A percentile compares a stretch with the other conserved stretches of the same genome.
These are phyloP conservation scores for Penicillium egyptiacum DNA, from an alignment of 495 filamentous ascomycete species.

Conservation along the genomic window DNA sequence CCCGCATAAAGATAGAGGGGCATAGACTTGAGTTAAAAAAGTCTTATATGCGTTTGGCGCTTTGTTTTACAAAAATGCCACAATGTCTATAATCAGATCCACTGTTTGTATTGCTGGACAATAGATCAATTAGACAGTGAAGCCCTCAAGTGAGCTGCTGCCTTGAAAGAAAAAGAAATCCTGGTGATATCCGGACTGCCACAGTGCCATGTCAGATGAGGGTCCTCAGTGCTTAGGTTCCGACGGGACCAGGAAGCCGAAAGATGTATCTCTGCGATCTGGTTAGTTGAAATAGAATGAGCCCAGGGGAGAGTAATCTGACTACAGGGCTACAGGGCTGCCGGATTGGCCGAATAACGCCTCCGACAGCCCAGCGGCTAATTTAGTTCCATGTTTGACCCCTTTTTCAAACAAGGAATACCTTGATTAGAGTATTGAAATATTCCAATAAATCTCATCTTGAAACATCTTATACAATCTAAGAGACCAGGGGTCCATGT, in stretches of 20 bases:
- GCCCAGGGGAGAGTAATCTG: not conserved
- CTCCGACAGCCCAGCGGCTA: constrained; percentile 7
- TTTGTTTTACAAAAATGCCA: constrained; percentile 8
- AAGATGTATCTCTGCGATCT: not conserved
- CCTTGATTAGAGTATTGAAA: not conserved
- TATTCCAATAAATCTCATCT: not conserved
- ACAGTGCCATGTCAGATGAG: constrained; percentile 19
- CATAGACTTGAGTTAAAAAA: not conserved
- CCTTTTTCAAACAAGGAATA: too few relatives aligned
- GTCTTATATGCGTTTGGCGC: not conserved
- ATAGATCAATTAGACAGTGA: constrained; percentile 4
- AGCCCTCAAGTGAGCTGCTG: not conserved
- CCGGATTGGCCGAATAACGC: constrained; percentile 7
- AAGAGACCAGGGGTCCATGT: not conserved
- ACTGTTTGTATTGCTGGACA: not conserved
- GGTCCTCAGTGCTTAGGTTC: not conserved
- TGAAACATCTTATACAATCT: not conserved
- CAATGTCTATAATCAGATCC: not conserved
- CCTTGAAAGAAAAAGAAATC: not conserved
- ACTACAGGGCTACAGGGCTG: not conserved
- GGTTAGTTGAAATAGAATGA: not conserved
- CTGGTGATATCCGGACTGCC: not conserved
- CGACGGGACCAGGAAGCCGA: not conserved
- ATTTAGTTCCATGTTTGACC: not conserved
- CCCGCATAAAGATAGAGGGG: not conserved